Percentiles rank a stretch among this genome's conserved stretches.
These are phyloP conservation scores for Pholiota molesta DNA, from an alignment of 768 basidiomycete genomes.

Conservation along the genomic window DNA sequence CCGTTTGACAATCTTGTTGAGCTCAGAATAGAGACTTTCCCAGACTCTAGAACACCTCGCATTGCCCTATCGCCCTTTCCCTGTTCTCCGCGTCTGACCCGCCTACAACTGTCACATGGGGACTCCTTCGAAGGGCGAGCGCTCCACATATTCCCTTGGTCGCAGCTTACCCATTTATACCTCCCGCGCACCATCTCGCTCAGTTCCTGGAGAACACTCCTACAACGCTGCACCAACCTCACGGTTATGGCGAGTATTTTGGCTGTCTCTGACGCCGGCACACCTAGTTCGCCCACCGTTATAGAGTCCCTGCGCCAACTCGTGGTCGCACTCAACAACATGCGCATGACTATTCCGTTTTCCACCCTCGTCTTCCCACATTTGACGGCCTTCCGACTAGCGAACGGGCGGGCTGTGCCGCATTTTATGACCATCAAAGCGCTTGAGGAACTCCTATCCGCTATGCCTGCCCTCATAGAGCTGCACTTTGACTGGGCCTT, in stretches of 20 bases:
- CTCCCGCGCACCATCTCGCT: neutral
- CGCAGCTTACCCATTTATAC: conserved; percentile 6
- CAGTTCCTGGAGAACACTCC: neutral
- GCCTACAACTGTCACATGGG: neutral
- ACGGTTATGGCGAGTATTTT: neutral
- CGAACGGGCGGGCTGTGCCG: neutral
- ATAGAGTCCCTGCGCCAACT: conserved; percentile 1
- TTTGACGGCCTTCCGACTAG: conserved; percentile 1
- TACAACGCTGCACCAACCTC: neutral
- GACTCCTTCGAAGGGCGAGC: neutral
- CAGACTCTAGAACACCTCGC: conserved; percentile 1
- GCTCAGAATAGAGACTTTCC: neutral
- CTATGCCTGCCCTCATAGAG: conserved; percentile 1
- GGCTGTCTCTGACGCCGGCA: neutral
- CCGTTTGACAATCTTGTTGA: neutral
- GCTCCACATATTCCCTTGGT: conserved; percentile 1
- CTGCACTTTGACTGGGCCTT: conserved; percentile 1
- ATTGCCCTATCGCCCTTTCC: neutral
- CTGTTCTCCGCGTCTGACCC: neutral
- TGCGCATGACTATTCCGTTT: neutral
- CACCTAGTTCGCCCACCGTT: neutral
- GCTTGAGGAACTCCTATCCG: neutral
- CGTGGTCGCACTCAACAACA: neutral
- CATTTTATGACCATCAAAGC: neutral
- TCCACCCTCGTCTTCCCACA: neutral